Evolutionary conservation across 495 filamentous ascomycete genomes (phyloP).

Genomic region (Aspergillus wentii): DNA sequence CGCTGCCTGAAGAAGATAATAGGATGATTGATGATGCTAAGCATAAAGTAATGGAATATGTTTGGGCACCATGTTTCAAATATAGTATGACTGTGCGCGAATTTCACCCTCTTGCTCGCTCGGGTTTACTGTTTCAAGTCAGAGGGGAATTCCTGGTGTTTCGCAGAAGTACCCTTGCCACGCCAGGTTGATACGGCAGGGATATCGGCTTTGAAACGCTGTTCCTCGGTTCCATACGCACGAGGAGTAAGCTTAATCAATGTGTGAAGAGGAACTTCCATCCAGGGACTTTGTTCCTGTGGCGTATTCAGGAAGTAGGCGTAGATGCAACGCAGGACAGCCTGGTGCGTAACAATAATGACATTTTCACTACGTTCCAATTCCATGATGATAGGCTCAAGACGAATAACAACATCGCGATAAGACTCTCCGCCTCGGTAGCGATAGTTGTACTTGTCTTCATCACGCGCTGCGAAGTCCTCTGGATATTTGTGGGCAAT

Average conservation of each 20-base stretch:
- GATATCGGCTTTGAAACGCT: conserved; percentile 83
- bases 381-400: conserved; percentile 99
- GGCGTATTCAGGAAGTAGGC: conserved; percentile 97
- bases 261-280: conserved; percentile 91
- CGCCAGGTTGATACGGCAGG: conserved; percentile 93
- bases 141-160: conserved; percentile 50
- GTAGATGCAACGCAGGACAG: conserved; percentile 94
- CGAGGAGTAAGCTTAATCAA: conserved; percentile 92
- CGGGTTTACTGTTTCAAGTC: conserved; percentile 14
- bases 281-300: conserved; percentile 93
- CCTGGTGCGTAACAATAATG: conserved; percentile 96
- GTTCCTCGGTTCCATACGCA: conserved; percentile 88
- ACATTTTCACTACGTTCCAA: conserved; percentile 93
- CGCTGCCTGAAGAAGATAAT: neutral
- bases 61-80: no score
- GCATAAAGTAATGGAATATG: no score
- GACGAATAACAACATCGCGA: conserved; percentile 92
- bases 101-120: no score
- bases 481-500: conserved; percentile 88
- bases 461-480: conserved; percentile 89
- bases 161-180: conserved; percentile 84
- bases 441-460: conserved; percentile 98
- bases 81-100: no score
- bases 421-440: conserved; percentile 97
- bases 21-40: no score